A percentile compares a stretch with the other conserved stretches of the same genome.
Evolutionary conservation across 768 basidiomycete species (phyloP).

Genomic region (Tricholoma terreum): DNA sequence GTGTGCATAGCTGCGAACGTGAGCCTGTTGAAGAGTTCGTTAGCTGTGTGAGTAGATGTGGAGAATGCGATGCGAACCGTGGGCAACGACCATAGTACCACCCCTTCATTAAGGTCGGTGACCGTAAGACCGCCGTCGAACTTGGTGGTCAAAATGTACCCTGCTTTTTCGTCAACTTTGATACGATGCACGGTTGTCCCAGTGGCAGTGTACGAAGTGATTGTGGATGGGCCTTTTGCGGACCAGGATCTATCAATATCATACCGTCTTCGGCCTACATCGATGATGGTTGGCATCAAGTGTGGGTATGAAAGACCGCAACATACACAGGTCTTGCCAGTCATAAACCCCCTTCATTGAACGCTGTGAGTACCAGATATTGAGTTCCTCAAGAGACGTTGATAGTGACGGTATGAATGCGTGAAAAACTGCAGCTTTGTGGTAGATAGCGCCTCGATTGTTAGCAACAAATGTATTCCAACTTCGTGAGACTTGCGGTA

Average conservation of each 20-base stretch:
- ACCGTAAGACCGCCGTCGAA: conserved; percentile 56
- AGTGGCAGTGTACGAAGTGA: conserved; percentile 30
- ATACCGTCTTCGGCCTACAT: conserved; percentile 43
- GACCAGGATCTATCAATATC: conserved; percentile 52
- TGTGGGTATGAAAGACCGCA: neutral
- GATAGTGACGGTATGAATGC: conserved; percentile 35
- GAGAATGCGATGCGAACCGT: conserved; percentile 33
- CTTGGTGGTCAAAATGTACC: conserved; percentile 58
- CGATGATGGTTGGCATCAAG: neutral
- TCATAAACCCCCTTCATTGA: conserved; percentile 34
- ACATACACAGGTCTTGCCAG: conserved; percentile 67
- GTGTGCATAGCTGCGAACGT: conserved; percentile 60
- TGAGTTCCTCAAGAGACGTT: conserved; percentile 28
- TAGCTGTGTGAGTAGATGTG: conserved; percentile 2
- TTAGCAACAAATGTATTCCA: conserved; percentile 46
- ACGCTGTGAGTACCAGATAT: conserved; percentile 28
- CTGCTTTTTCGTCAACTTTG: conserved; percentile 66
- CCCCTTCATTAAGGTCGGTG: conserved; percentile 46
- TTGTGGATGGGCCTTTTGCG: conserved; percentile 43
- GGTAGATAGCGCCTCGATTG: conserved; percentile 56
- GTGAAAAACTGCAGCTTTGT: conserved; percentile 51
- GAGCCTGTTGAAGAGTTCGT: conserved; percentile 29
- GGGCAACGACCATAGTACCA: conserved; percentile 62
- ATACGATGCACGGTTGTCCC: conserved; percentile 59
- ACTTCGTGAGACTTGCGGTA: conserved; percentile 37